Evolutionary conservation across 2,329 filamentous ascomycete species (phyloP), one percentile per base, ranked within the genome.

Genomic region (Aureobasidium pullulans): DNA sequence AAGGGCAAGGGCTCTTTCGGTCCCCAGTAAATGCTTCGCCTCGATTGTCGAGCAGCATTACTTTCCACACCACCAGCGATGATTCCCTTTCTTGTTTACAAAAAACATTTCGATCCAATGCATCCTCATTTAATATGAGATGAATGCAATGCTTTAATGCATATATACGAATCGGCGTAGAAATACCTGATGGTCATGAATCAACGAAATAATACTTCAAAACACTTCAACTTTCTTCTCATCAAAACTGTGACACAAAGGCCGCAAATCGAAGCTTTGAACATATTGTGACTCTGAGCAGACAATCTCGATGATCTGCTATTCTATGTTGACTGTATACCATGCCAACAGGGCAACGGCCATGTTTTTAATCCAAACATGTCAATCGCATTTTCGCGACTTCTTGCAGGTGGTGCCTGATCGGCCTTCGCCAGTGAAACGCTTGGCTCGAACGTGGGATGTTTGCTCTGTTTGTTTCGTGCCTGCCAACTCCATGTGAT

Each of bases 1-100:
- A 80, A 77, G 74, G 80, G 78, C 70, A 89, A 88, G 79, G 81
- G 83, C 28, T 52, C 61, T 50, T 73, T 69, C 50, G 70, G 70
- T 39, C 66, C 68, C 16, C 66, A 70, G 64, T 64, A 69, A 60
- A 63, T 40, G 46, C 44, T 47, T 59, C 11, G 8, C 32, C 40
- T 29, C 3, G 36, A 39, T 34, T 32, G 23, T 40, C 13, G 40
- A 29, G 53, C 53, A 40, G 31, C 42, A 43, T 10, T 28, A 23
- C 23, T 43, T 44, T 15, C 16, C 31, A 29, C 8, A 40, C 36
- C 37, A 40, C 36, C 48, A 50, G 49, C 49, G 28, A 54, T 54
- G 52, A 44, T 46, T 57, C 54, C 28, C 34, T 44, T 57, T 57
- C 52, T 57, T 32, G 39, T 57, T 57, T n/a, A 46, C 15, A 57